Evolutionary conservation across 2,329 filamentous ascomycete species (phyloP), one percentile per base, ranked within the genome.

Genomic region (Penicillium janthinellum): DNA sequence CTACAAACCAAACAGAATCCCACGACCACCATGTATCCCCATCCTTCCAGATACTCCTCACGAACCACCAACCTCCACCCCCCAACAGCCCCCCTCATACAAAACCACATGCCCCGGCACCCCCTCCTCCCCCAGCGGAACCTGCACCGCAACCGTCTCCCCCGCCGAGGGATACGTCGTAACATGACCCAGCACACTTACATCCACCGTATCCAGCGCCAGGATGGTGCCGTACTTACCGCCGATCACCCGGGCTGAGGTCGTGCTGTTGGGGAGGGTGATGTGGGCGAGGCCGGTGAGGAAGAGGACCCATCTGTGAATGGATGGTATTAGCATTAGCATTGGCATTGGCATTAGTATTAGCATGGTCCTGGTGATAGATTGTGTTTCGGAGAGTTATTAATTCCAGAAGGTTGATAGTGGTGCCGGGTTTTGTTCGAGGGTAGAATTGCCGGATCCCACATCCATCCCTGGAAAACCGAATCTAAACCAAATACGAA

Each of bases 161-260:
- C 76, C 71, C 17, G 64, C 60, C 4, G 76, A 71, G 1, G 79
- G 78, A 60, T 80, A 82, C 35, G 61, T 60, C 2, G 80, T 79
- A 3, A 65, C 63, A 68, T 83, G 81, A 0, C 81, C 81, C 35
- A 71, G 58, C 1, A 50, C 61, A 56, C 77, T 79, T 3, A 77
- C 74, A 47, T 77, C 75, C 2, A 65, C 65, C 4, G 77, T 81
- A 60, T 83, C 81, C 4, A 77, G 72, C 0, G 77, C 79, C 10
- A 80, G 71, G 37, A 82, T 72, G 5, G 77, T 69, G 0, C 79
- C 79, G 37, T 78, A 70, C 52, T 73, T 73, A 1, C 80, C 79
- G 7, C 79, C 79, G 0, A 64, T 42, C 6, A 82, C 59, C 65
- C 70, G 76, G 0, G 73, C 77, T 54, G 77, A 73, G 17, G 73